Evolutionary conservation across 441 rosid genomes (phyloP).

Genomic region (Geranium incanum): DNA sequence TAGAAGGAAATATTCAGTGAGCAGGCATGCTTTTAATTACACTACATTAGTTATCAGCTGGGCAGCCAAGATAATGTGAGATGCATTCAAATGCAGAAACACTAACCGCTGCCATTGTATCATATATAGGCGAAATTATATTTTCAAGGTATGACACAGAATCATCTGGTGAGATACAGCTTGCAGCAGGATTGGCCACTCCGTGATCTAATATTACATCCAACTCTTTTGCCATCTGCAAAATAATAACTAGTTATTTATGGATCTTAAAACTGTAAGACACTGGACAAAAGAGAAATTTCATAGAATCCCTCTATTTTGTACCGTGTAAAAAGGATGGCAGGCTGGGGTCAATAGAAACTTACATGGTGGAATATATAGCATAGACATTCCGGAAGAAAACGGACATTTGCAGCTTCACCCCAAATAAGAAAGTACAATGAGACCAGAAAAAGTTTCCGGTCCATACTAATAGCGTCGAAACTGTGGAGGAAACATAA

Average conservation of each 20-base stretch:
- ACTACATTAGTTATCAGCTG: background rate
- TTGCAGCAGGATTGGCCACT: conserved; percentile 60
- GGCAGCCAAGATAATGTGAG: background rate
- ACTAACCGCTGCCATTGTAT: conserved; percentile 55
- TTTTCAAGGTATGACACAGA: conserved; percentile 74
- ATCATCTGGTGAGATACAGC: conserved; percentile 54
- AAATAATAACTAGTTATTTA: conserved; percentile 13
- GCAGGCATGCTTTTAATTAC: background rate
- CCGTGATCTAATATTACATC: conserved; percentile 90
- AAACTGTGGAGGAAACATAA: conserved; percentile 40
- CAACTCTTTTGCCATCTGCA: conserved; percentile 96
- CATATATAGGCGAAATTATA: conserved; percentile 73
- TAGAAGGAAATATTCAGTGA: background rate
- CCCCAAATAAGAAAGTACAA: conserved; percentile 97
- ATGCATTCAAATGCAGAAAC: conserved; percentile 8
- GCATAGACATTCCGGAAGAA: conserved; percentile 98
- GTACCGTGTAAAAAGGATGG: background rate
- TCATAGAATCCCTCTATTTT: background rate
- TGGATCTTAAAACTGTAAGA: background rate
- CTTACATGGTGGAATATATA: conserved; percentile 96
- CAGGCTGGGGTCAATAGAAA: conserved; percentile 10
- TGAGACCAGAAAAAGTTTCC: conserved; percentile 89
- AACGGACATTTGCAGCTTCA: conserved; percentile 98
- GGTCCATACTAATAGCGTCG: conserved; percentile 82
- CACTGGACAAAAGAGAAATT: background rate